Evolutionary conservation across 768 basidiomycete species (phyloP), one percentile per base, ranked within the genome.

Genomic region (Candolleomyces eurysporus): DNA sequence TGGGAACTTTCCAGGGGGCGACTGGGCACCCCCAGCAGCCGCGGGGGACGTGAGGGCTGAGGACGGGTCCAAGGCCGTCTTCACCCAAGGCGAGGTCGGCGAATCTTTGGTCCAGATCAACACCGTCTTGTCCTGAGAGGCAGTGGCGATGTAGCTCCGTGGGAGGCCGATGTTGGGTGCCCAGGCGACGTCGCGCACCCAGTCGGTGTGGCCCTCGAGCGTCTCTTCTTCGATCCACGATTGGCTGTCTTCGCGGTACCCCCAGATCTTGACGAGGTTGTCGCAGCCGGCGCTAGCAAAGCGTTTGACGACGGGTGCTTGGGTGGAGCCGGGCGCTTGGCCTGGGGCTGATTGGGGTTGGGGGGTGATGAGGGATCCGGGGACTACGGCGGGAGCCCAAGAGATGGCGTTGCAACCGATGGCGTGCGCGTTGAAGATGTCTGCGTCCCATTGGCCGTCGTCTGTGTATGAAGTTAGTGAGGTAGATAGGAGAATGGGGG

Each of bases 151-250:
- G 75, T 98, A 98, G 70, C 89, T 91, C 63, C 94, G 84, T 0
- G 96, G 94, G 16, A 98, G 81, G 0, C 97, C 97, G 64, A 98
- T 96, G 66, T 94, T 97, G 0, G 97, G 96, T 1, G 96, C 96
- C 95, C 96, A 98, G 0, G 96, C 93, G n/a, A 98, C 96, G 71
- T 98, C 96, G 51, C 96, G 83, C 21, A 99, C 96, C 96, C 96
- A 99, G 73, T 99, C 96, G 0, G 90, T 84, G 73, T 99, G 96
- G 0, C 94, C 95, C 54, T 93, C 91, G 22, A 99, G 84, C 0
- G 82, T 85, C 68, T 96, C 95, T 72, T 95, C 96, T 67, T 94
- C 92, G 14, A 84, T 81, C 94, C 96, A 98, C 8, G 91, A 85
- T 72, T 95, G 90, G 9, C 87, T 82, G 57, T 92, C 90, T 57